phyloP scores from a whole-genome alignment of 306 rosid genomes.

The Begonia loranthoides region DNA sequence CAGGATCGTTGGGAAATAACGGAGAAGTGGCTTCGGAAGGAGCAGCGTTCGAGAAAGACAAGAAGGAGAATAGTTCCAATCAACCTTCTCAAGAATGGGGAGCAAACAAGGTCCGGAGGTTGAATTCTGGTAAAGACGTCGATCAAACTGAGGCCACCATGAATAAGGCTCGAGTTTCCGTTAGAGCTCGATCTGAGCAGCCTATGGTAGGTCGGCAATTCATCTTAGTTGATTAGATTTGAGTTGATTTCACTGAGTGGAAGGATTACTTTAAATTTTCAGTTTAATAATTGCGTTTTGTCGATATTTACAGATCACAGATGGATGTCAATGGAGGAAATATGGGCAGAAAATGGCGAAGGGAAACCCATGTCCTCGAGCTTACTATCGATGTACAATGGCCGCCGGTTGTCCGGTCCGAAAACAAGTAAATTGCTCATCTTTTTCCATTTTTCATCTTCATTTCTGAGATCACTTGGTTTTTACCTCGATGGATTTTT shows the following conservation, averaged over 20 bases:
- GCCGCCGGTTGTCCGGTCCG: slow-evolving; percentile 70
- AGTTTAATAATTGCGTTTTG: no score
- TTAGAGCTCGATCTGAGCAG: slow-evolving; percentile 72
- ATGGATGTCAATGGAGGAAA: slow-evolving; percentile 96
- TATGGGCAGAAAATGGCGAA: slow-evolving; percentile 91
- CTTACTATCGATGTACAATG: slow-evolving; percentile 82
- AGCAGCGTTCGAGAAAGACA: no score
- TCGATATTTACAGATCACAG: slow-evolving; percentile 36
- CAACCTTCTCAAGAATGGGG: slow-evolving; percentile 23
- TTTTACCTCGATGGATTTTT: no score
- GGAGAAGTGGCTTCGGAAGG: slow-evolving; percentile 16
- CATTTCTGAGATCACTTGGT: neutral
- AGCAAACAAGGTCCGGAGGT: slow-evolving; percentile 34
- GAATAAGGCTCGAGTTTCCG: slow-evolving; percentile 70
- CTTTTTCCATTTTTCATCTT: neutral
- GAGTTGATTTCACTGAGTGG: neutral
- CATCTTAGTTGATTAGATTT: neutral
- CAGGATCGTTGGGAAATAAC: slow-evolving; percentile 23
- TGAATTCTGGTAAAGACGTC: slow-evolving; percentile 25
- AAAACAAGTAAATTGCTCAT: slow-evolving; percentile 48
- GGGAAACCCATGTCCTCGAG: slow-evolving; percentile 87
- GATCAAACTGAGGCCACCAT: slow-evolving; percentile 69
- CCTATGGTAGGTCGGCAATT: slow-evolving; percentile 30
- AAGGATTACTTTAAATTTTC: no score
- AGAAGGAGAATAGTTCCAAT: slow-evolving; percentile 22